Evolutionary conservation across 1,284 basidiomycete species (phyloP).

Genomic region (Moesziomyces aphidis): DNA sequence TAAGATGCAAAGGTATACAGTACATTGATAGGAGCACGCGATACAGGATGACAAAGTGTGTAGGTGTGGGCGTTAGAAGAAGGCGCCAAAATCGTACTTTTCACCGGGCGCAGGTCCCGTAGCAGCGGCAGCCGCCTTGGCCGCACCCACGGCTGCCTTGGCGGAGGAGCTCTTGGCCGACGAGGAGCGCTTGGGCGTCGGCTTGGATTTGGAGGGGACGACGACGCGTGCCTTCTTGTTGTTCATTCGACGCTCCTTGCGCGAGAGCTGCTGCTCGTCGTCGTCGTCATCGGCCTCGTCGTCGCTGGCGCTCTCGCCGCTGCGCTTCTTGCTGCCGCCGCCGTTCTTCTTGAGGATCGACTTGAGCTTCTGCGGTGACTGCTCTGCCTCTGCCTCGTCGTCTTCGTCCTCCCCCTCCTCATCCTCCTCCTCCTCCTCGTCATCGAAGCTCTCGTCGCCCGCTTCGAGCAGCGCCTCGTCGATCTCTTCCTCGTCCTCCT

Average conservation of each 20-base stretch:
- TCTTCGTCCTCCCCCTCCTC: constrained; percentile 39
- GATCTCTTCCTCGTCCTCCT: constrained; percentile 51
- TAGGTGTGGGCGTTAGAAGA: constrained; percentile 33
- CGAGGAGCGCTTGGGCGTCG: constrained; percentile 17
- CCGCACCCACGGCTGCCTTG: constrained; percentile 24
- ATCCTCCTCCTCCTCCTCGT: constrained; percentile 35
- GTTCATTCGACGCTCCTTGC: constrained; percentile 38
- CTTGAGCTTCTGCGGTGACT: constrained; percentile 34
- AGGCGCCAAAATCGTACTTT: constrained; percentile 57
- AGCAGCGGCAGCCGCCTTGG: constrained; percentile 36
- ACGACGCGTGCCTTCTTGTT: constrained; percentile 49
- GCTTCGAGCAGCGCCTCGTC: constrained; percentile 47
- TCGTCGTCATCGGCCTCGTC: constrained; percentile 20
- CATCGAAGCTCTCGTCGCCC: constrained; percentile 29
- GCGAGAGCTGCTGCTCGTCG: constrained; percentile 29
- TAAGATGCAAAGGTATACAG: neutral
- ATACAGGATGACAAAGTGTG: neutral
- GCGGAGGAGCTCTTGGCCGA: constrained; percentile 11
- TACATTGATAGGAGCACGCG: neutral
- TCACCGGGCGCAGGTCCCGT: constrained; percentile 56
- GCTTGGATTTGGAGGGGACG: constrained; percentile 39
- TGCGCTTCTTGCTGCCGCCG: constrained; percentile 25
- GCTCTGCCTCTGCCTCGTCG: constrained; percentile 17
- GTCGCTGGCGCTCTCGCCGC: constrained; percentile 1
- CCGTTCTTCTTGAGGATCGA: constrained; percentile 50